Evolutionary conservation across 306 rosid species (phyloP), one percentile per base, ranked within the genome.

Genomic region (Prosopis cineraria): DNA sequence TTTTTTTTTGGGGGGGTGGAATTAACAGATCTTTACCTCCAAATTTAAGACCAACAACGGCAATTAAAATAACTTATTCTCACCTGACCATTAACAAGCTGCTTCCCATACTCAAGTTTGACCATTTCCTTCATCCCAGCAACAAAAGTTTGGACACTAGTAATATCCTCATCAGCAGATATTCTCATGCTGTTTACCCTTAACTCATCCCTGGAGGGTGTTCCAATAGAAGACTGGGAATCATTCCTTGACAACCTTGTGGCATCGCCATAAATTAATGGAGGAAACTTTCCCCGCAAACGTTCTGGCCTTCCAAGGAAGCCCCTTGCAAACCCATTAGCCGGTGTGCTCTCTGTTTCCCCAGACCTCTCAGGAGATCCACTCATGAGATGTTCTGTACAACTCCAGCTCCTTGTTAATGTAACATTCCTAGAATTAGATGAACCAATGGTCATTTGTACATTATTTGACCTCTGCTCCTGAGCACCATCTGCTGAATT

Each of bases 261-360:
- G 17, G 81, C 71, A 67, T 83, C 73, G 78, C 81, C 91, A 67
- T 77, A 91, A 63, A 60, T 83, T 41, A 93, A 80, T 39, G 67
- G 84, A 69, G 89, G 83, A 45, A 88, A 59, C 80, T 82, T 96
- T 87, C 85, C 81, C 81, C 74, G 65, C 37, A 82, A 76, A 82
- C 93, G 73, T 81, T 93, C 89, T 56, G 99, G 99, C 81, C 99
- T 93, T 78, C 99, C 98, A 72, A 80, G 94, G 83, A 91, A 93
- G 75, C 84, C 86, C 76, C 80, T 84, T 47, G 87, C 96, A 83
- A 86, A 87, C 45, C 87, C 93, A 84, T 78, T 76, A 59, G 87
- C 74, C 2, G 98, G 99, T 78, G 99, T 96, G 75, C 89, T 80
- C 71, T 87, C 84, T 11, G 64, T 73, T 72, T 47, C 82, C 69